phyloP scores from a whole-genome alignment of 495 filamentous ascomycete genomes.

The Xylaria acuta region DNA sequence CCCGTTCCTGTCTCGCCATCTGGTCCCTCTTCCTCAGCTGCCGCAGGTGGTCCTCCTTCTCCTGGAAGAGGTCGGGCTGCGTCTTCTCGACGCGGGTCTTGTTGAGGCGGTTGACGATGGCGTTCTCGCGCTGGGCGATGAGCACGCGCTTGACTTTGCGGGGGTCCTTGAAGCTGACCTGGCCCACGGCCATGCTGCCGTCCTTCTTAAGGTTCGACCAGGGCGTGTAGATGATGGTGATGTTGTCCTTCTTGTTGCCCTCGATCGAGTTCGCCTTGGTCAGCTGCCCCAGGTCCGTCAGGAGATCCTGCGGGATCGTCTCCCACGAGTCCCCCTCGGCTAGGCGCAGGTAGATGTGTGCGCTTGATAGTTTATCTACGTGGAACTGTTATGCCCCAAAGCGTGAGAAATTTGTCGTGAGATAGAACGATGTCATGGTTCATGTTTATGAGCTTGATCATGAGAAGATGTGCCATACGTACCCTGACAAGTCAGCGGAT shows the following conservation, averaged over 20 bases:
- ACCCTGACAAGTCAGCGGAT: conserved; percentile 31
- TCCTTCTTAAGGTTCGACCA: conserved; percentile 98
- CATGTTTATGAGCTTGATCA: not conserved
- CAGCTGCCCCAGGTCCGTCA: conserved; percentile 89
- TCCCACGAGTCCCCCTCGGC: conserved; percentile 87
- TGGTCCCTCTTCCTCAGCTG: conserved; percentile 73
- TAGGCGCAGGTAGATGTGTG: conserved; percentile 92
- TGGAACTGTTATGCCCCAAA: conserved; percentile 71
- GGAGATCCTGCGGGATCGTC: conserved; percentile 71
- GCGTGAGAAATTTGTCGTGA: not conserved
- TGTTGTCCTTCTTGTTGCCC: conserved; percentile 98
- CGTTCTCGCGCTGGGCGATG: conserved; percentile 77
- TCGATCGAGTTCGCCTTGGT: conserved; percentile 99
- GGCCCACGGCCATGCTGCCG: conserved; percentile 93
- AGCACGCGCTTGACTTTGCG: conserved; percentile 82
- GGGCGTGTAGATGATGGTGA: conserved; percentile 95
- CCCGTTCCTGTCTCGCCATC: conserved; percentile 67
- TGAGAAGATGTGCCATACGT: conserved; percentile 30
- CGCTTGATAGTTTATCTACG: conserved; percentile 95
- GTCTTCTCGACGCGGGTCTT: conserved; percentile 86
- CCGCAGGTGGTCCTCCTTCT: conserved; percentile 77
- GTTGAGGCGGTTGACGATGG: conserved; percentile 92
- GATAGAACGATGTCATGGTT: not conserved
- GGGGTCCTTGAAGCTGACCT: conserved; percentile 93
- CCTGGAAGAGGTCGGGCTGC: conserved; percentile 77